Conservation (phyloP, 1,139 yeast genomes). For the Zygoascus meyerae region DNA sequence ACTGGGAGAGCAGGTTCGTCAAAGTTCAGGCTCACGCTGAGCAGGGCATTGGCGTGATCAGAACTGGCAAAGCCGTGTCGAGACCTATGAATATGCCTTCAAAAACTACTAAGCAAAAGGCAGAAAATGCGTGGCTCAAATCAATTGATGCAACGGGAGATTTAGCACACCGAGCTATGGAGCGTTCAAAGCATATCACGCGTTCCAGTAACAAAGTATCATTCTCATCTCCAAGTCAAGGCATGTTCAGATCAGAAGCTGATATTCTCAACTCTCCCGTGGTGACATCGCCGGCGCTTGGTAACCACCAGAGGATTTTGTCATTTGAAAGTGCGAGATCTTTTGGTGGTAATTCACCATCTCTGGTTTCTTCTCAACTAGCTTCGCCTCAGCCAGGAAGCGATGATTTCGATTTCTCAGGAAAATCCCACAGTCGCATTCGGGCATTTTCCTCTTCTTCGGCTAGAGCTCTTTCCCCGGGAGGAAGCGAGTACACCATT, state of each 20-base stretch:
- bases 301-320: background rate
- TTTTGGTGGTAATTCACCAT: background rate
- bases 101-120: constrained; percentile 19
- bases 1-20: constrained; percentile 29
- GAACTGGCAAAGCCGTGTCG: constrained; percentile 29
- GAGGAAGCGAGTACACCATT: constrained; percentile 13
- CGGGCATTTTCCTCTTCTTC: constrained; percentile 26
- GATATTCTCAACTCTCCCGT: constrained; percentile 18
- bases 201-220: constrained; percentile 16
- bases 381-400: background rate
- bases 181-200: constrained; percentile 21
- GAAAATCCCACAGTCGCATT: constrained; percentile 16
- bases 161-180: constrained; percentile 15
- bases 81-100: constrained; percentile 26
- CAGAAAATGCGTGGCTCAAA: constrained; percentile 19
- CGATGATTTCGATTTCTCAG: background rate
- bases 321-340: constrained; percentile 1
- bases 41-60: constrained; percentile 26
- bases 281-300: constrained; percentile 4
- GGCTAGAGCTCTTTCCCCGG: constrained; percentile 23
- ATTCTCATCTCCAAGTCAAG: constrained; percentile 25
- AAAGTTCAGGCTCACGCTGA: constrained; percentile 28
- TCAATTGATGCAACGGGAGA: constrained; percentile 18
- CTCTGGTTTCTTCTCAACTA: background rate
- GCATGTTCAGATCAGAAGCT: constrained; percentile 27